Conservation (phyloP, 2,329 filamentous ascomycete species). For the Fusarium clavum region DNA sequence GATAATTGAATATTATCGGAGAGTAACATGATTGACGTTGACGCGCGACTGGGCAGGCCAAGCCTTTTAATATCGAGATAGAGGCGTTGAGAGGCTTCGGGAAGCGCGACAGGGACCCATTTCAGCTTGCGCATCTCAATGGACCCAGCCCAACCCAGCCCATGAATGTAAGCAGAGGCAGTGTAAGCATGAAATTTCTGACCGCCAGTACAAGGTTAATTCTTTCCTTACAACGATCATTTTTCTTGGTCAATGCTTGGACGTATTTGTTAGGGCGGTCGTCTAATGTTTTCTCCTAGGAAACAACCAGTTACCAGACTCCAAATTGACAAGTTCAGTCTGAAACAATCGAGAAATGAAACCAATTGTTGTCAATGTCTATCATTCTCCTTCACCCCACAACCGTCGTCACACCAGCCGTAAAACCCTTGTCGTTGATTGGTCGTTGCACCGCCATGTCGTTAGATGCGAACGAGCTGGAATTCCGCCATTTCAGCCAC, state of each 20-base stretch:
- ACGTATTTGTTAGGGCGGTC: not conserved
- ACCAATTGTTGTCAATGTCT: slow-evolving; percentile 7
- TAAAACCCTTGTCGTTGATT: not conserved
- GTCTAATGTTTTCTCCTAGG: not conserved
- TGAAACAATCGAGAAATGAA: slow-evolving; percentile 10
- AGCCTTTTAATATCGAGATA: not conserved
- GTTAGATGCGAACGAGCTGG: not conserved
- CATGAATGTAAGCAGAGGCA: slow-evolving; percentile 17
- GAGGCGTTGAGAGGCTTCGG: slow-evolving; percentile 8
- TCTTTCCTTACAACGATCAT: not conserved
- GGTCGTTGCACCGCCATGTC: slow-evolving; percentile 25
- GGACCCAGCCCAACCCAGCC: not conserved
- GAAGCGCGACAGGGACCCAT: slow-evolving; percentile 12
- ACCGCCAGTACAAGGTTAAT: not conserved
- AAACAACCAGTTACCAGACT: not conserved
- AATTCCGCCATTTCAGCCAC: slow-evolving; percentile 30
- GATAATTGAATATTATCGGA: not conserved
- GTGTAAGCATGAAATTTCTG: slow-evolving; percentile 11
- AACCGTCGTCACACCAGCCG: slow-evolving; percentile 20
- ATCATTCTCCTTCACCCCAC: slow-evolving; percentile 16
- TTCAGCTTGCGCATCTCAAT: slow-evolving; percentile 3
- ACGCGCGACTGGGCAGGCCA: not conserved
- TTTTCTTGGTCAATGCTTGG: not conserved
- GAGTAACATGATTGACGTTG: not conserved
- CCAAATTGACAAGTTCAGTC: not conserved